These are phyloP conservation scores for Albatrellus sp. DNA, from an alignment of 1,284 basidiomycete species.

Conservation along the genomic window DNA sequence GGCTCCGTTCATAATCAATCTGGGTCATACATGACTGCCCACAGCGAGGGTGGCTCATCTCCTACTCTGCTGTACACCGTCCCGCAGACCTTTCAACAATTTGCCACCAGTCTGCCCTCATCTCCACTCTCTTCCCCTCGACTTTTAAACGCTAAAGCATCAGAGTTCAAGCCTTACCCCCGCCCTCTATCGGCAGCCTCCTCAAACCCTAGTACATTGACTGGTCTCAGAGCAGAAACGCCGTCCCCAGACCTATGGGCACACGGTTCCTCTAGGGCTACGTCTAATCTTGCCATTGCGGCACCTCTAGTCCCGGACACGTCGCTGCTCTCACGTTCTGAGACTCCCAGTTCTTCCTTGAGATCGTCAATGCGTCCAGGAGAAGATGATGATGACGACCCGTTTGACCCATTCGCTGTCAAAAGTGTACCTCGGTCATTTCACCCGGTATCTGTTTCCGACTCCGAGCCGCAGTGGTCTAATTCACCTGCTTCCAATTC, in stretches of 20 bases:
- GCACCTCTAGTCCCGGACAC: conserved; percentile 75
- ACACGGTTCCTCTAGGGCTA: conserved; percentile 56
- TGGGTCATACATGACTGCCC: conserved; percentile 46
- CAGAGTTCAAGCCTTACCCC: conserved; percentile 56
- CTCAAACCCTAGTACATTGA: conserved; percentile 47
- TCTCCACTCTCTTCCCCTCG: conserved; percentile 40
- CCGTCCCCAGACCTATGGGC: conserved; percentile 77
- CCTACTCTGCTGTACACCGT: conserved; percentile 51
- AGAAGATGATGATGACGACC: conserved; percentile 58
- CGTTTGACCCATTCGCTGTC: conserved; percentile 59
- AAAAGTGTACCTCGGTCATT: conserved; percentile 40
- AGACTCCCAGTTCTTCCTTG: conserved; percentile 42
- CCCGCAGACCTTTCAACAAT: conserved; percentile 38
- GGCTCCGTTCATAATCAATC: conserved; percentile 34
- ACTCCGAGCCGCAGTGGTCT: conserved; percentile 50
- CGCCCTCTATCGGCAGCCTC: conserved; percentile 64
- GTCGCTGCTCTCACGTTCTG: conserved; percentile 38
- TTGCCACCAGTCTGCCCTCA: conserved; percentile 55
- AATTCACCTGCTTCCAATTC: conserved; percentile 35
- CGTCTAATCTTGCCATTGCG: conserved; percentile 81
- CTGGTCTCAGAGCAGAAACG: conserved; percentile 48
- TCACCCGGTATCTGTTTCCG: conserved; percentile 47
- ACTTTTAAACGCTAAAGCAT: conserved; percentile 53
- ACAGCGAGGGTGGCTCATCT: conserved; percentile 37
- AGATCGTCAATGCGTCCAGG: conserved; percentile 47